Conservation (phyloP, 2,329 filamentous ascomycete species). For the Fusarium sterilihyphosum region DNA sequence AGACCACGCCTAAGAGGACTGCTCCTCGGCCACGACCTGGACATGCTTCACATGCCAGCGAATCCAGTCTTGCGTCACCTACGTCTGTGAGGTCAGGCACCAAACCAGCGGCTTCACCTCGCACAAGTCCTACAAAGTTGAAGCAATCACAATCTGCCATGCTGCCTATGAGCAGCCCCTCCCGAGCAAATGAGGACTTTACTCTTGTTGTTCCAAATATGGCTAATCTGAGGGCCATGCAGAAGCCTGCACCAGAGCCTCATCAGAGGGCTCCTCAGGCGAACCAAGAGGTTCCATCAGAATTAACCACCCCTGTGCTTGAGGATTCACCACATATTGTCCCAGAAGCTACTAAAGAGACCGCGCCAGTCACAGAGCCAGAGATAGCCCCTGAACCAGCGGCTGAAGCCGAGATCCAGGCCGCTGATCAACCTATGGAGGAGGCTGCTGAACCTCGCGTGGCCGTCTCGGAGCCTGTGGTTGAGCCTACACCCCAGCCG, state of each 20-base stretch:
- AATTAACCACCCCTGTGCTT: conserved; percentile 16
- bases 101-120: conserved; percentile 53
- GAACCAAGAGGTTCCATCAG: conserved; percentile 15
- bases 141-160: conserved; percentile 48
- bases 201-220: conserved; percentile 62
- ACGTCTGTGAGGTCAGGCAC: conserved; percentile 45
- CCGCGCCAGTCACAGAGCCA: neutral
- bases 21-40: conserved; percentile 57
- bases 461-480: conserved; percentile 5
- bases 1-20: conserved; percentile 63
- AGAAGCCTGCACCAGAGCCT: conserved; percentile 38
- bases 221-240: conserved; percentile 47
- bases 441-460: conserved; percentile 34
- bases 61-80: conserved; percentile 61
- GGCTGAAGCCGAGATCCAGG: conserved; percentile 45
- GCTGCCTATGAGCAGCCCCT: conserved; percentile 53
- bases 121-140: conserved; percentile 53
- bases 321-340: conserved; percentile 15
- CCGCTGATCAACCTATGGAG: conserved; percentile 22
- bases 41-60: conserved; percentile 61
- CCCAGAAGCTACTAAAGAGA: conserved; percentile 11
- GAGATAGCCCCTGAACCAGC: neutral
- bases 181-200: conserved; percentile 62
- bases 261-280: conserved; percentile 21
- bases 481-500: conserved; percentile 16